These are phyloP conservation scores for Arctium lappa DNA, from an alignment of 129 eudicot species.

Conservation along the genomic window DNA sequence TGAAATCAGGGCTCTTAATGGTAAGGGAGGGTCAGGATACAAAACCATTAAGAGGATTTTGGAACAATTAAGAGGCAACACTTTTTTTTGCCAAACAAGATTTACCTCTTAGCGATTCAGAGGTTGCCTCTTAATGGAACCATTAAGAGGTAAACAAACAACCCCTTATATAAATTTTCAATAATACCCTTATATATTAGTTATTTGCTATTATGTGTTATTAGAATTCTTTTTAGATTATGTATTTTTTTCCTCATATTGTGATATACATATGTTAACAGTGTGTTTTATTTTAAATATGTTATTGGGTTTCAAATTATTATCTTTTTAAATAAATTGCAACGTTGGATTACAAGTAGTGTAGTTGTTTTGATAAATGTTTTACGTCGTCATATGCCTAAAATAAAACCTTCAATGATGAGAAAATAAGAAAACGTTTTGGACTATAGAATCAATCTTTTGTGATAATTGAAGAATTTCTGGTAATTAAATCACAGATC, in stretches of 20 bases:
- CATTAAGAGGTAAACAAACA: too few relatives aligned
- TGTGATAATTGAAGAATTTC: neutral
- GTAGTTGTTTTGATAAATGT: neutral
- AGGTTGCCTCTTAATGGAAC: too few relatives aligned
- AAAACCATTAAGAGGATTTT: too few relatives aligned
- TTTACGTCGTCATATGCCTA: neutral
- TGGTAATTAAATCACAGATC: too few relatives aligned
- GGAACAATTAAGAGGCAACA: too few relatives aligned
- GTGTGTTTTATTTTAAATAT: neutral
- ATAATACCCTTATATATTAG: neutral
- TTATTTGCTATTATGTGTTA: neutral
- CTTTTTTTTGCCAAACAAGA: too few relatives aligned
- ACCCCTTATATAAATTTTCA: neutral
- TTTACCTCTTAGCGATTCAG: too few relatives aligned
- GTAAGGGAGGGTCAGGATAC: too few relatives aligned
- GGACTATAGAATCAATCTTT: neutral
- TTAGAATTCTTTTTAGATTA: neutral
- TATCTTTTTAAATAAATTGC: neutral
- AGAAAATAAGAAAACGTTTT: neutral
- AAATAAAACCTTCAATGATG: neutral
- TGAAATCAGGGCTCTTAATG: too few relatives aligned
- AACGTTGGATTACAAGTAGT: neutral
- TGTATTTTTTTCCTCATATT: neutral
- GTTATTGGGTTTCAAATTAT: neutral
- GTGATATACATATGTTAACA: neutral